A percentile compares a stretch with the other conserved stretches of the same genome.
phyloP scores from a whole-genome alignment of 768 basidiomycete species.

The Termitomyces sp. region DNA sequence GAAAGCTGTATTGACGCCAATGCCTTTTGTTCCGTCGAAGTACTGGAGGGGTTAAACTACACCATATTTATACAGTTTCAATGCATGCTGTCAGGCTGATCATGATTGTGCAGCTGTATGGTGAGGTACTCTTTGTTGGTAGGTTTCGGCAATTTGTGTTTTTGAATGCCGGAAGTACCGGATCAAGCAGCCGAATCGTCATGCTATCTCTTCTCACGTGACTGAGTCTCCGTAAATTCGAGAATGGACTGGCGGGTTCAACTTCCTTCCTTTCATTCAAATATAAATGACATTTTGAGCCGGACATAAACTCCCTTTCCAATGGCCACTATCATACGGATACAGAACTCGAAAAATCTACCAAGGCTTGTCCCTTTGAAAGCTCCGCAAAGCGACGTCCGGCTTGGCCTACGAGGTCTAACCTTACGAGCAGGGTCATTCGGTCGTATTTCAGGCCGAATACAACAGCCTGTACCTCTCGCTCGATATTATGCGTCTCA shows the following conservation, averaged over 20 bases:
- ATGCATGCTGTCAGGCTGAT: neutral
- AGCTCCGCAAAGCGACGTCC: neutral
- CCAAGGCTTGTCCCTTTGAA: neutral
- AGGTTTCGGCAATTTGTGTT: too few species aligned
- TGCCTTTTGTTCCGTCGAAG: slow-evolving; percentile 85
- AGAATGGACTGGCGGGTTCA: slow-evolving; percentile 1
- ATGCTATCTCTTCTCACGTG: neutral
- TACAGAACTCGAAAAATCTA: neutral
- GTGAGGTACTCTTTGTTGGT: too few species aligned
- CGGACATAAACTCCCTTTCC: neutral
- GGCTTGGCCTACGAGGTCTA: slow-evolving; percentile 5
- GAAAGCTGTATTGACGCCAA: slow-evolving; percentile 65
- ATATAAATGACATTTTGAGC: neutral
- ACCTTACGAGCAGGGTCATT: slow-evolving; percentile 7
- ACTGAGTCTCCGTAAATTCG: slow-evolving; percentile 1
- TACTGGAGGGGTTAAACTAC: slow-evolving; percentile 62
- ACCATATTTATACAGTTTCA: neutral
- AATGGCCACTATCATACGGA: slow-evolving; percentile 2
- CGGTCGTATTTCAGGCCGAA: slow-evolving; percentile 1
- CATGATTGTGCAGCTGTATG: neutral
- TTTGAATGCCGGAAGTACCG: neutral
- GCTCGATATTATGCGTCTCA: slow-evolving; percentile 40
- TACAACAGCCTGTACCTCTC: slow-evolving; percentile 1
- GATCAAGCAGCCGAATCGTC: neutral
- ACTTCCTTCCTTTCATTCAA: neutral